Evolutionary conservation across 2,329 filamentous ascomycete genomes (phyloP).

Genomic region (Trematosphaeria pertusa): DNA sequence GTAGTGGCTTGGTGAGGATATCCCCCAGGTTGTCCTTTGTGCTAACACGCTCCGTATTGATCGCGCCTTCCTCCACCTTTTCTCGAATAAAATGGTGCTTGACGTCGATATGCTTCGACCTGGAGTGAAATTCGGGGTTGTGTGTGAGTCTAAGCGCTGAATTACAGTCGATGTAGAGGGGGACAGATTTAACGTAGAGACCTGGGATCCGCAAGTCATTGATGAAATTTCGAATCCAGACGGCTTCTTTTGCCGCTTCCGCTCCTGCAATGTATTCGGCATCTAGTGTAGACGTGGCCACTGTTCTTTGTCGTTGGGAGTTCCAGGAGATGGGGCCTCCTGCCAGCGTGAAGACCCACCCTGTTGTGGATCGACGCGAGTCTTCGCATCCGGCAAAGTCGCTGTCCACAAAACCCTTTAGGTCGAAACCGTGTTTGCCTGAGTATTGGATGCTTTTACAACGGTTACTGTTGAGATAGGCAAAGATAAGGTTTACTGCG

Average conservation of each 20-base stretch:
- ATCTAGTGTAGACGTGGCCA: slow-evolving; percentile 4
- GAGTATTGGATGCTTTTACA: slow-evolving; percentile 3
- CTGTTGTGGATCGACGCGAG: slow-evolving; percentile 2
- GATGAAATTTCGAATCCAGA: slow-evolving; percentile 6
- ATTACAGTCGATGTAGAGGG: background rate
- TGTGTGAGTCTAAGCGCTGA: slow-evolving; percentile 6
- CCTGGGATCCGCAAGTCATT: slow-evolving; percentile 1
- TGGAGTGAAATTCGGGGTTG: slow-evolving; percentile 16
- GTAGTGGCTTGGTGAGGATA: slow-evolving; percentile 7
- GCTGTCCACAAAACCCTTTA: slow-evolving; percentile 13
- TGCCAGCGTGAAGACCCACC: background rate
- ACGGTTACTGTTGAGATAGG: slow-evolving; percentile 4
- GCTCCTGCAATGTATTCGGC: slow-evolving; percentile 3
- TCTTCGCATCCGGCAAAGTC: slow-evolving; percentile 11
- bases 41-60: background rate
- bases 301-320: slow-evolving; percentile 19
- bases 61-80: background rate
- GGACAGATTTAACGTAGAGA: background rate
- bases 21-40: slow-evolving; percentile 6
- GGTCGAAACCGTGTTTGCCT: slow-evolving; percentile 18
- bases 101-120: slow-evolving; percentile 23
- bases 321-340: slow-evolving; percentile 19
- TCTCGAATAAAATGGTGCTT: slow-evolving; percentile 18
- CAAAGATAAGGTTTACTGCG: background rate
- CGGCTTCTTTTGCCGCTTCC: slow-evolving; percentile 7